Conservation (phyloP, 805 yeast species). For the Ogataea ramenticola region DNA sequence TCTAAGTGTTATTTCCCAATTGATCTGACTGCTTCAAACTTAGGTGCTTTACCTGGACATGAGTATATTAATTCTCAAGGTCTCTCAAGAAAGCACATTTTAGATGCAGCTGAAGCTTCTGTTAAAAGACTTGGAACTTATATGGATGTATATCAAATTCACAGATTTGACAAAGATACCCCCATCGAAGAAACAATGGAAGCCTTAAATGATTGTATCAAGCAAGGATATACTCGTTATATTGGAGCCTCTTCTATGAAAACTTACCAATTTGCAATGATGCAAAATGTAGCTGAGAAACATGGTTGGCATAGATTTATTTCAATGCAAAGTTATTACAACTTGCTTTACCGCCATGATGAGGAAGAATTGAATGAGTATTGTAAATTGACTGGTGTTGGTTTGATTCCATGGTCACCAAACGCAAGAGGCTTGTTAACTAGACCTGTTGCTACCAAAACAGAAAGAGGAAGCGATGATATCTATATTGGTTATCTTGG, state of each 20-base stretch:
- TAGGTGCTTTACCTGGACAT: constrained; percentile 5
- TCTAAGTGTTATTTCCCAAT: constrained; percentile 34
- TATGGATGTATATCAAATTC: constrained; percentile 49
- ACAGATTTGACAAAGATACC: constrained; percentile 40
- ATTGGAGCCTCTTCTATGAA: constrained; percentile 61
- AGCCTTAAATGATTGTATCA: constrained; percentile 45
- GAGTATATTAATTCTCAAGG: constrained; percentile 33
- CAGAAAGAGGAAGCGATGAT: too few species aligned
- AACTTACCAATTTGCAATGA: constrained; percentile 43
- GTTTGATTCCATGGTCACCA: constrained; percentile 58
- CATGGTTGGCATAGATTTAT: constrained; percentile 52
- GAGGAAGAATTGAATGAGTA: constrained; percentile 55
- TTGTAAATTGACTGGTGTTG: constrained; percentile 45
- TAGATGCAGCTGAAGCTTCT: constrained; percentile 34
- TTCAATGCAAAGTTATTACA: constrained; percentile 52
- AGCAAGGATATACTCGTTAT: constrained; percentile 41
- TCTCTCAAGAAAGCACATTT: constrained; percentile 37
- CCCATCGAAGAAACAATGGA: constrained; percentile 50
- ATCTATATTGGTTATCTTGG: background rate
- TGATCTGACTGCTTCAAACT: constrained; percentile 12
- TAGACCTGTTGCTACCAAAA: constrained; percentile 28
- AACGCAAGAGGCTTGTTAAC: constrained; percentile 48
- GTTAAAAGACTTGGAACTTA: constrained; percentile 42
- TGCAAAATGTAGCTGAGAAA: constrained; percentile 51
- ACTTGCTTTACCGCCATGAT: constrained; percentile 52